Evolutionary conservation across 345 rosid genomes (phyloP), one percentile per base, ranked within the genome.

Genomic region (Brassica incana): DNA sequence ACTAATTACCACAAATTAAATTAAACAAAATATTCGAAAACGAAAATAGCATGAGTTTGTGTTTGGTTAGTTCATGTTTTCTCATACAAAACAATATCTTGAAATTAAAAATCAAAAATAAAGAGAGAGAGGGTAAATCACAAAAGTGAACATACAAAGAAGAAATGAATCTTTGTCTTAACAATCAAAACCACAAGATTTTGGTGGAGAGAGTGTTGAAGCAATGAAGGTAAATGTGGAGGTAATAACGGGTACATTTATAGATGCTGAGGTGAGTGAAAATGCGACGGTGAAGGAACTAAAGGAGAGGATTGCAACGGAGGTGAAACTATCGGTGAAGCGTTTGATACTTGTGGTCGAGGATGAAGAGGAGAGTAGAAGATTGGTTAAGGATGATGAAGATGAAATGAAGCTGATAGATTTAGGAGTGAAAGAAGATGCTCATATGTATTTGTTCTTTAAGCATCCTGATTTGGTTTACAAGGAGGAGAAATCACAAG

Each of bases 201-300:
- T 72, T 66, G 73, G 36, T 66, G 68, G 66, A 54, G 27, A 78
- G 66, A 27, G 25, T 38, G 33, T 38, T 40, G 10, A 62, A 74
- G 67, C 63, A 60, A 93, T 93, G 98, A 91, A 68, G 77, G 69
- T 93, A 79, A 88, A 16, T 56, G 90, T 91, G 81, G 93, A 91
- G 88, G 86, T 89, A 60, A 65, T 91, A 68, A 93, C 95, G 7
- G 98, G 95, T 5, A 74, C 50, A 20, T 82, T 87, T 14, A 85
- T 90, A 83, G 81, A 77, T 62, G 27, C 88, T 15, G 67, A 91
- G 50, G 84, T 94, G 48, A 84, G 18, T 3, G 77, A 84, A 7
- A 82, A 86, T 60, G 88, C 91, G 2, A 92, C 85, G 0, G 80
- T 92, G 8, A 84, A 45, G 8, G 91, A 89, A 40, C 78, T 92